These are phyloP conservation scores for Aspergillus coremiiformis DNA, from an alignment of 495 filamentous ascomycete species.

Conservation along the genomic window DNA sequence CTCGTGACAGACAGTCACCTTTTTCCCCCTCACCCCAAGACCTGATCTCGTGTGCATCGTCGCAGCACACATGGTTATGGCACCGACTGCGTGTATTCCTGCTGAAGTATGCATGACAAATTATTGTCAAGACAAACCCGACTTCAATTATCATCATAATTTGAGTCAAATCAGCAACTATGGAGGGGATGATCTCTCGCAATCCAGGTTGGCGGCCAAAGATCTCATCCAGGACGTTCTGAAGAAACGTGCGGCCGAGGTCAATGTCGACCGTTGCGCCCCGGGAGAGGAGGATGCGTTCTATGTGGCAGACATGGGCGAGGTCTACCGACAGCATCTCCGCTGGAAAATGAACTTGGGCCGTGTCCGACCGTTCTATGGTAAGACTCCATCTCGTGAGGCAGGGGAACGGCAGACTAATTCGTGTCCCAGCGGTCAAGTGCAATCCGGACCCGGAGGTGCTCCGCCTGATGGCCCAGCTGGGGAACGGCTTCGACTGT, in stretches of 20 bases:
- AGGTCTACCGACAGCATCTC: conserved; percentile 97
- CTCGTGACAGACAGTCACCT: too few relatives aligned
- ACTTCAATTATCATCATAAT: conserved; percentile 23
- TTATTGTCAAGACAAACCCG: conserved; percentile 23
- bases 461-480: conserved; percentile 72
- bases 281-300: conserved; percentile 94
- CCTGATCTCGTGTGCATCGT: conserved; percentile 26
- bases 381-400: conserved; percentile 34
- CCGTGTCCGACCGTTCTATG: conserved; percentile 93
- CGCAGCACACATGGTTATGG: conserved; percentile 53
- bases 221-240: conserved; percentile 69
- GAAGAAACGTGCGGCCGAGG: conserved; percentile 67
- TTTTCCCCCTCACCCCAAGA: too few relatives aligned
- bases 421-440: conserved; percentile 67
- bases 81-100: conserved; percentile 58
- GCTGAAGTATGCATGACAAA: conserved; percentile 43
- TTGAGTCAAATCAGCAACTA: conserved; percentile 25
- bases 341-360: conserved; percentile 94
- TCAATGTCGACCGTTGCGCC: conserved; percentile 79
- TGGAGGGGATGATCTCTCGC: conserved; percentile 38
- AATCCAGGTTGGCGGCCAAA: conserved; percentile 43
- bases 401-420: neutral
- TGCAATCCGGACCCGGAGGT: conserved; percentile 93
- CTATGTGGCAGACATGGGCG: conserved; percentile 95
- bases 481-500: conserved; percentile 96